Evolutionary conservation across 2,329 filamentous ascomycete genomes (phyloP).

Genomic region (Alternaria brassicicola): DNA sequence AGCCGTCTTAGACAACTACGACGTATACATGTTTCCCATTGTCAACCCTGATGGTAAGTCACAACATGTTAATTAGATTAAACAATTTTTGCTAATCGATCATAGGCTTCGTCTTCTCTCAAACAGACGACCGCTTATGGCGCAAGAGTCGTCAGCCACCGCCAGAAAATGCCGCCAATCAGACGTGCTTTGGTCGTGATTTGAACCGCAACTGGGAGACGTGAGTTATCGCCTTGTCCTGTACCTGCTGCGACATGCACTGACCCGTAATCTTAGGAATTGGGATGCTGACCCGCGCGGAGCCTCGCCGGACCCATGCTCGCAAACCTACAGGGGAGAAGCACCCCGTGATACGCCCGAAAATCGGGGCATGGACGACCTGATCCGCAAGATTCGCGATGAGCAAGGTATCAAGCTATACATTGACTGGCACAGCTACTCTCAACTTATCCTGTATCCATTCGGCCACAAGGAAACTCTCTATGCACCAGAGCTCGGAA

Average conservation of each 20-base stretch:
- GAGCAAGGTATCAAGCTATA: conserved; percentile 62
- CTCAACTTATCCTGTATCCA: conserved; percentile 63
- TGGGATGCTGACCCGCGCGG: conserved; percentile 38
- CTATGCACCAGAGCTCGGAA: conserved; percentile 54
- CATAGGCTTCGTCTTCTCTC: conserved; percentile 42
- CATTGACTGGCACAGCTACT: conserved; percentile 69
- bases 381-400: conserved; percentile 52
- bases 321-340: conserved; percentile 40
- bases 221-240: neutral
- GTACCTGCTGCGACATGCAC: neutral
- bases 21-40: conserved; percentile 43
- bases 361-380: conserved; percentile 51
- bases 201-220: conserved; percentile 46
- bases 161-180: conserved; percentile 31
- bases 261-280: conserved; percentile 2
- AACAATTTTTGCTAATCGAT: neutral
- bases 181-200: conserved; percentile 41
- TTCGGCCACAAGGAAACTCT: conserved; percentile 64
- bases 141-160: conserved; percentile 43
- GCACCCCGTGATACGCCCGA: conserved; percentile 37
- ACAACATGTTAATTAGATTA: neutral
- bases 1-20: conserved; percentile 35
- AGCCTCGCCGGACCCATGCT: conserved; percentile 38
- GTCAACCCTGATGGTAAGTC: conserved; percentile 40
- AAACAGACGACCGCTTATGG: conserved; percentile 45